Evolutionary conservation across 108 stramenopile species (phyloP).

Genomic region (Chaetoceros tenuissimus): DNA sequence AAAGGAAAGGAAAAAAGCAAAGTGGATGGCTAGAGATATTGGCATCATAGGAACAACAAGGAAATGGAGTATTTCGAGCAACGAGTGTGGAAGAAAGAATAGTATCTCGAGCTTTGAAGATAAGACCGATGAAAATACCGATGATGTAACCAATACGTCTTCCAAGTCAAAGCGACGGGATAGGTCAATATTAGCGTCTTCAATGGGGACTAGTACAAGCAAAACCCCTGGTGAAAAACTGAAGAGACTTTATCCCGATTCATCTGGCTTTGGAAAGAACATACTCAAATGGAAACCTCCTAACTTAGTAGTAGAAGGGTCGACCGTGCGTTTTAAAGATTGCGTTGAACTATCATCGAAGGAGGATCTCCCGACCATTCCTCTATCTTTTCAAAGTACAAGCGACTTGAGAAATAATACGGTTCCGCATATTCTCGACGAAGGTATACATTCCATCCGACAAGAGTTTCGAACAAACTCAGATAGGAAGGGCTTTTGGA

Average conservation of each 20-base stretch:
- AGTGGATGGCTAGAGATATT: no score
- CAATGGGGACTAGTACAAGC: background rate
- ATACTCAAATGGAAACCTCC: background rate
- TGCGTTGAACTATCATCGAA: background rate
- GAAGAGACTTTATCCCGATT: background rate
- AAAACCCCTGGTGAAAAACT: background rate
- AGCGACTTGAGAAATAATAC: background rate
- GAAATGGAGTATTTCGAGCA: no score
- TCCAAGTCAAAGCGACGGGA: no score
- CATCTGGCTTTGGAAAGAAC: background rate
- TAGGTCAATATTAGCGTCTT: no score
- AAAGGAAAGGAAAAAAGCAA: no score
- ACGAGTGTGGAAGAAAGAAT: background rate
- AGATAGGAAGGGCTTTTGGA: background rate
- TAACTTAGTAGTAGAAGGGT: background rate
- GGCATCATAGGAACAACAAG: no score
- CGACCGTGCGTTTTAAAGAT: background rate
- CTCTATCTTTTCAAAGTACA: background rate
- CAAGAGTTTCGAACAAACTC: background rate
- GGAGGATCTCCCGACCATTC: background rate
- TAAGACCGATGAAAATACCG: background rate
- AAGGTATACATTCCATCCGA: background rate
- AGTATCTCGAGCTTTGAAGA: background rate
- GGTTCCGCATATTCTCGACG: background rate
- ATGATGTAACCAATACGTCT: background rate